Conservation (phyloP, 2,329 filamentous ascomycete species). For the Alternaria brassicae region DNA sequence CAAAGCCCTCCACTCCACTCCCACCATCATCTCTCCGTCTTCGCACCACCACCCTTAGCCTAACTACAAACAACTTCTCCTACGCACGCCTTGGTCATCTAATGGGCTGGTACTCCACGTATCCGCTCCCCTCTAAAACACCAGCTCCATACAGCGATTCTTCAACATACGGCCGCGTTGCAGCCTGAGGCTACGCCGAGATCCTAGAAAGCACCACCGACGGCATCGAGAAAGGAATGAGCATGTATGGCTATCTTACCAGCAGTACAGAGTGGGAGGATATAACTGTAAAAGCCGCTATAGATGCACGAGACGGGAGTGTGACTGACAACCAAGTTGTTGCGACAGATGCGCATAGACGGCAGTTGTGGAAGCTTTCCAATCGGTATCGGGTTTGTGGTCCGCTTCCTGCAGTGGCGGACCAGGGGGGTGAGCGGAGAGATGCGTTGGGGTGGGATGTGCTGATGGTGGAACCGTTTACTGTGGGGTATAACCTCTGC, state of each 20-base stretch:
- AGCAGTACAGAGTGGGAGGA: slow-evolving; percentile 51
- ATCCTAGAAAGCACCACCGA: slow-evolving; percentile 53
- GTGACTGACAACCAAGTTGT: slow-evolving; percentile 39
- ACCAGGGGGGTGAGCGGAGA: not conserved
- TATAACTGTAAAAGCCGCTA: slow-evolving; percentile 45
- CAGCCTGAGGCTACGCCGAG: slow-evolving; percentile 58
- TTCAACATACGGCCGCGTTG: slow-evolving; percentile 55
- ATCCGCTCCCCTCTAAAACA: slow-evolving; percentile 51
- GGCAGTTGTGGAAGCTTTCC: slow-evolving; percentile 54
- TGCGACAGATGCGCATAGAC: slow-evolving; percentile 50
- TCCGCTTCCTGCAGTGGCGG: slow-evolving; percentile 14
- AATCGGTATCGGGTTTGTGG: slow-evolving; percentile 51
- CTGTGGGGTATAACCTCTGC: slow-evolving; percentile 28
- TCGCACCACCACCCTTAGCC: slow-evolving; percentile 27
- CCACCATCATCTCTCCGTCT: slow-evolving; percentile 30
- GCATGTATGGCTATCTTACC: slow-evolving; percentile 56
- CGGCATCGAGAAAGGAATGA: slow-evolving; percentile 43
- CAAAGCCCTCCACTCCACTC: slow-evolving; percentile 13
- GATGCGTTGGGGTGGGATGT: slow-evolving; percentile 30
- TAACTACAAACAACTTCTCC: slow-evolving; percentile 37
- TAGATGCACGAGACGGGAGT: slow-evolving; percentile 7
- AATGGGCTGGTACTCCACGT: slow-evolving; percentile 54
- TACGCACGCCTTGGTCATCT: slow-evolving; percentile 31
- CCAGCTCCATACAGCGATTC: slow-evolving; percentile 50
- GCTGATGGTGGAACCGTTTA: slow-evolving; percentile 26